phyloP scores from a whole-genome alignment of 179 eudicot genomes.

The Amaranthus tricolor region DNA sequence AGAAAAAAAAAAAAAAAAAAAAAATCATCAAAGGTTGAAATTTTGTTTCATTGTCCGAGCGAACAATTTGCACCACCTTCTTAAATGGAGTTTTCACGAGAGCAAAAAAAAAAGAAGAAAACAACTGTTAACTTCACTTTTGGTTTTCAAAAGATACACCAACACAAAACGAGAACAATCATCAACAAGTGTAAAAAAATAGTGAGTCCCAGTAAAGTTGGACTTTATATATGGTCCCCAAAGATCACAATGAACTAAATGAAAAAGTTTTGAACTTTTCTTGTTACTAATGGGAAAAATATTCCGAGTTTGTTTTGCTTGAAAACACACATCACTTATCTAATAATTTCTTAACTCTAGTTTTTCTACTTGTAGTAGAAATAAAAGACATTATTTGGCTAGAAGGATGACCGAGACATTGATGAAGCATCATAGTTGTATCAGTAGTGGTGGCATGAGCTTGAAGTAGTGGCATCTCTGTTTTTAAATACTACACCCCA shows the following conservation, averaged over 20 bases:
- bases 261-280: background rate
- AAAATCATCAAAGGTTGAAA: no score
- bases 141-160: background rate
- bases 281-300: constrained; percentile 5
- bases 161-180: background rate
- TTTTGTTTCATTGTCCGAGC: background rate
- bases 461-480: background rate
- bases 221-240: constrained; percentile 1
- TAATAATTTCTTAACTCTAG: no score
- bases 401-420: background rate
- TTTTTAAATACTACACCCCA: background rate
- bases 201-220: background rate
- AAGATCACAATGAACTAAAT: constrained; percentile 15
- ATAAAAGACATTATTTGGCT: background rate
- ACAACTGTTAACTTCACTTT: background rate
- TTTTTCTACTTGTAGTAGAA: background rate
- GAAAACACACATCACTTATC: background rate
- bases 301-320: constrained; percentile 1
- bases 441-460: background rate
- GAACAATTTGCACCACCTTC: background rate
- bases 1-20: no score
- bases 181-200: constrained; percentile 15
- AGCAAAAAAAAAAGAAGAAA: background rate
- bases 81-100: background rate
- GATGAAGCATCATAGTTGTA: background rate